Conservation (phyloP, 2,329 filamentous ascomycete species). For the Endocalyx cinctus region DNA sequence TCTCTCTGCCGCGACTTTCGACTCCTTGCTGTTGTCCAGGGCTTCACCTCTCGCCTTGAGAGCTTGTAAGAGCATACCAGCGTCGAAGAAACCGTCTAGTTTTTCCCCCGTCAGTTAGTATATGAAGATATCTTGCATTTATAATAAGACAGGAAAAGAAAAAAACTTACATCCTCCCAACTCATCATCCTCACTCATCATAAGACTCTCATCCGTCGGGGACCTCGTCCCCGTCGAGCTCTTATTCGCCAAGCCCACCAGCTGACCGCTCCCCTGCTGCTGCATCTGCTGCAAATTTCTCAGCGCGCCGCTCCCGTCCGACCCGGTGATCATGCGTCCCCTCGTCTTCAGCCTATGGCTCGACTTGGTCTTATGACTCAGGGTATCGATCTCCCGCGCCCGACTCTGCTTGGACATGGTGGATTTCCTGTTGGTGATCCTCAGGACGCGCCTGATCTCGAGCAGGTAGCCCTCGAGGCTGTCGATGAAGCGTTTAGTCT, state of each 20-base stretch:
- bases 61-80: conserved; percentile 87
- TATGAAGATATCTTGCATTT: no score
- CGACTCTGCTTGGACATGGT: conserved; percentile 41
- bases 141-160: no score
- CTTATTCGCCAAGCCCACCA: no score
- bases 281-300: no score
- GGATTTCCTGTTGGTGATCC: conserved; percentile 54
- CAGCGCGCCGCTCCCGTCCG: conserved; percentile 37
- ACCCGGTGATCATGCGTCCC: conserved; percentile 65
- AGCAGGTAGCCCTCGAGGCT: conserved; percentile 85
- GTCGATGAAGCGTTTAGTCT: conserved; percentile 86
- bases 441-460: conserved; percentile 80
- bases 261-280: no score
- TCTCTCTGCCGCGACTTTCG: conserved; percentile 53
- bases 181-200: conserved; percentile 78
- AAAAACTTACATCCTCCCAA: conserved; percentile 81
- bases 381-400: conserved; percentile 48
- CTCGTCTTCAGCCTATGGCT: conserved; percentile 60
- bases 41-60: conserved; percentile 66
- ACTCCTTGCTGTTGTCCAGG: conserved; percentile 45
- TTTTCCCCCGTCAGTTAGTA: conserved; percentile 8
- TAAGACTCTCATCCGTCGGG: conserved; percentile 64
- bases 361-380: conserved; percentile 25
- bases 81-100: conserved; percentile 93
- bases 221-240: conserved; percentile 49